Base-by-base conservation (phyloP, 2,329 filamentous ascomycete species). In the Fusarium floridanum region DNA sequence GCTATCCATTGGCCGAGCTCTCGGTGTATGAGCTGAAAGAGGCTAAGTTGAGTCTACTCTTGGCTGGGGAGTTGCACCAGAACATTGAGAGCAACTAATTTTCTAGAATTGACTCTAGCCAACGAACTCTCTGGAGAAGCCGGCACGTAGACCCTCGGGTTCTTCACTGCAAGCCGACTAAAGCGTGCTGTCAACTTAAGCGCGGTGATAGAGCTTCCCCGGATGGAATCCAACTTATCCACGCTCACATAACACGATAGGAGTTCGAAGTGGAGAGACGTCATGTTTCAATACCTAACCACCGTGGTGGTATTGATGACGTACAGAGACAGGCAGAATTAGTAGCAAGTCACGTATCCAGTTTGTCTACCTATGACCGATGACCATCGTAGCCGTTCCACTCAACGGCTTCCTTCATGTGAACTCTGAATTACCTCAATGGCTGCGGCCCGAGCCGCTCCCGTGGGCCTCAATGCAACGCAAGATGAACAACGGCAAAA, bases 401-500 rank as follows among this genome's bases (percentile, higher is more conserved):
- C 16, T 32, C 53, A 53, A 53, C 48, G 48, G 16, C 48, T n/a
- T 29, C 14, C 48, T n/a, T 29, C 14, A 27, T 59, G 16, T 64
- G 29, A 56, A 39, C 34, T 61, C 66, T 60, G n/a, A 62, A 22
- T 41, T 74, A 55, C 37, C n/a, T 57, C 34, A 64, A 55, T 64
- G 43, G 65, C 34, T 45, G 34, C 72, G 73, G 72, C 66, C 67
- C 72, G 70, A 55, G 64, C 70, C 73, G 67, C 29, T 53, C 32
- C 34, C 39, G 39, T 56, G 39, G 34, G 17, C 17, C 37, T 68
- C 61, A 56, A 61, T 61, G 56, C 22, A 39, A 39, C 43, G 45
- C 50, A 62, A 36, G 34, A 24, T 36, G 36, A 22, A 27, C 22
- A 61, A 29, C 70, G 41, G 56, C 39, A 43, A 29, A 9, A 61